Conservation (phyloP, 805 yeast species). For the Brettanomyces custersianus region DNA sequence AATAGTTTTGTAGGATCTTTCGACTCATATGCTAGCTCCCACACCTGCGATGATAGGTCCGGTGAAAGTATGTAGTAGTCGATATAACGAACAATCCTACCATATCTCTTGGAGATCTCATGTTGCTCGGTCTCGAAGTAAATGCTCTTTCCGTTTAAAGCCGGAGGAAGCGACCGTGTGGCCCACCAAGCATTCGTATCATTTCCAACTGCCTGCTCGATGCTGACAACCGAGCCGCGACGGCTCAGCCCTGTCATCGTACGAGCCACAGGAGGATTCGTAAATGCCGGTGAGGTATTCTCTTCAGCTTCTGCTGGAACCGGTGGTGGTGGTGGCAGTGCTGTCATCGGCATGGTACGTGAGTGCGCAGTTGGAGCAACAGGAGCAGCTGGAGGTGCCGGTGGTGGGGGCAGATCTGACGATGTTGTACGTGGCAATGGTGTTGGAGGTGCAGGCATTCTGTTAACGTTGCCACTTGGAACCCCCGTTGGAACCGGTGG, state of each 20-base stretch:
- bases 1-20: conserved; percentile 46
- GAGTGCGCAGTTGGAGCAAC: background rate
- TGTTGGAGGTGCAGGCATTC: too few relatives aligned
- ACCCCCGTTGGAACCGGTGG: conserved; percentile 1
- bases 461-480: too few relatives aligned
- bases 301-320: conserved; percentile 12
- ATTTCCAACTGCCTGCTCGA: background rate
- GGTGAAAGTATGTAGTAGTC: conserved; percentile 67
- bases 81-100: conserved; percentile 37
- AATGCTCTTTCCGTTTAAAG: conserved; percentile 35
- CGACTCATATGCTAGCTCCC: conserved; percentile 49
- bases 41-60: conserved; percentile 59
- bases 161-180: conserved; percentile 46
- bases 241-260: conserved; percentile 2
- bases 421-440: too few relatives aligned
- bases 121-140: conserved; percentile 60
- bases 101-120: conserved; percentile 46
- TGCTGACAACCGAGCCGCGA: conserved; percentile 11
- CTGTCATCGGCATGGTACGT: background rate
- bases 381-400: background rate
- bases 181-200: conserved; percentile 55
- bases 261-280: conserved; percentile 1
- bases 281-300: too few relatives aligned
- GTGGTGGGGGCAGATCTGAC: background rate
- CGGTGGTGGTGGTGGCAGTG: conserved; percentile 14